These are phyloP conservation scores for Osmanthus fragrans DNA, from an alignment of 257 asterid species.

Conservation along the genomic window DNA sequence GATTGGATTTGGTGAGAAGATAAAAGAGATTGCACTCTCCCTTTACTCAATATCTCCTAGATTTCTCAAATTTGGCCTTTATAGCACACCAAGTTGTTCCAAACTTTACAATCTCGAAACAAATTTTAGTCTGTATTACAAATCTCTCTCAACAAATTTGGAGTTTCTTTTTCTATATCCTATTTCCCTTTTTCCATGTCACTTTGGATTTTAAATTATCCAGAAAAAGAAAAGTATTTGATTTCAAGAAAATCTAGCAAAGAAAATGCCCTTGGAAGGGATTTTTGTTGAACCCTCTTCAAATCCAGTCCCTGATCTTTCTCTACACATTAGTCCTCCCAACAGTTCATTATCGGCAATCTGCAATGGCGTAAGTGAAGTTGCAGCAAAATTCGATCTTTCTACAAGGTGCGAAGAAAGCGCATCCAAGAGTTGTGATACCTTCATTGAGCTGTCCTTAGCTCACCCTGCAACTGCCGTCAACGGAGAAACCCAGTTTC, in stretches of 20 bases:
- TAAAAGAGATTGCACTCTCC: background rate
- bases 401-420: conserved; percentile 18
- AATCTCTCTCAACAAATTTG: background rate
- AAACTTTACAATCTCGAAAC: background rate
- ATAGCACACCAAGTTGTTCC: background rate
- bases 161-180: background rate
- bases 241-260: conserved; percentile 19
- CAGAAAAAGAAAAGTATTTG: too few relatives aligned
- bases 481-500: conserved; percentile 11
- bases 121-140: background rate
- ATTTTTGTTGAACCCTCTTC: conserved; percentile 57
- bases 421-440: conserved; percentile 15
- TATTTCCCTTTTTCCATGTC: conserved; percentile 4
- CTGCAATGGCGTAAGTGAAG: conserved; percentile 18
- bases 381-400: conserved; percentile 34
- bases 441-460: conserved; percentile 68
- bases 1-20: conserved; percentile 19
- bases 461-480: conserved; percentile 45
- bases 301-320: conserved; percentile 66
- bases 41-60: background rate
- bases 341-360: conserved; percentile 42
- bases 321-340: conserved; percentile 87
- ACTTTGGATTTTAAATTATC: background rate
- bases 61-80: background rate
- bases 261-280: conserved; percentile 67